Conservation (phyloP, 148 eudicot species). For the Cornus suecica region DNA sequence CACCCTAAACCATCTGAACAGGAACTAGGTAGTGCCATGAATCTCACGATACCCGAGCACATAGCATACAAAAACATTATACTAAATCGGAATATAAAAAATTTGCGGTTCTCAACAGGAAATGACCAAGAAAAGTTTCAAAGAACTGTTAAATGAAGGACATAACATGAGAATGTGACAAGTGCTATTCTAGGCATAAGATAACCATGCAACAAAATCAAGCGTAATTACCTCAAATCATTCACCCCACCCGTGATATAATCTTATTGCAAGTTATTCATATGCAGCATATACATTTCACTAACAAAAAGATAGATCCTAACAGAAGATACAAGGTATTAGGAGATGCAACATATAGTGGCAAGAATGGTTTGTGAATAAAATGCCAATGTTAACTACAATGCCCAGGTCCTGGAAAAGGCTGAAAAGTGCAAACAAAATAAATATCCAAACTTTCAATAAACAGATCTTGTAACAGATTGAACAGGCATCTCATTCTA, state of each 20-base stretch:
- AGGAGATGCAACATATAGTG: not conserved
- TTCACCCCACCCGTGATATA: not conserved
- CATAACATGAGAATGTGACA: too few relatives aligned
- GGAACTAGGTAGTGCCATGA: not conserved
- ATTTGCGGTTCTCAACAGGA: too few relatives aligned
- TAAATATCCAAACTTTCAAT: not conserved
- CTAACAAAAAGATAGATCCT: not conserved
- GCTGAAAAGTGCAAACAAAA: not conserved
- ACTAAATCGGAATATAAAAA: too few relatives aligned
- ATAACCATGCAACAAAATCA: not conserved
- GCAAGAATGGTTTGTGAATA: not conserved
- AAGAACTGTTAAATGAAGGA: not conserved
- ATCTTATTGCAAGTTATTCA: not conserved
- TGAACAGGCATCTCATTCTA: not conserved
- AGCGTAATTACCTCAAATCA: not conserved
- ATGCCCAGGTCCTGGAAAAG: not conserved
- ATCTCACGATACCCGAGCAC: too few relatives aligned
- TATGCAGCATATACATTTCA: not conserved
- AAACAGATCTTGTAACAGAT: not conserved
- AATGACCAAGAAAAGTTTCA: too few relatives aligned
- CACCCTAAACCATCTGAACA: not conserved
- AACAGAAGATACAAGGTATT: too few relatives aligned
- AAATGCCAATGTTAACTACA: not conserved
- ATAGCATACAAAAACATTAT: too few relatives aligned
- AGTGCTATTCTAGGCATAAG: not conserved